phyloP scores from a whole-genome alignment of 1,284 basidiomycete species.

The Irpex rosettiformis region DNA sequence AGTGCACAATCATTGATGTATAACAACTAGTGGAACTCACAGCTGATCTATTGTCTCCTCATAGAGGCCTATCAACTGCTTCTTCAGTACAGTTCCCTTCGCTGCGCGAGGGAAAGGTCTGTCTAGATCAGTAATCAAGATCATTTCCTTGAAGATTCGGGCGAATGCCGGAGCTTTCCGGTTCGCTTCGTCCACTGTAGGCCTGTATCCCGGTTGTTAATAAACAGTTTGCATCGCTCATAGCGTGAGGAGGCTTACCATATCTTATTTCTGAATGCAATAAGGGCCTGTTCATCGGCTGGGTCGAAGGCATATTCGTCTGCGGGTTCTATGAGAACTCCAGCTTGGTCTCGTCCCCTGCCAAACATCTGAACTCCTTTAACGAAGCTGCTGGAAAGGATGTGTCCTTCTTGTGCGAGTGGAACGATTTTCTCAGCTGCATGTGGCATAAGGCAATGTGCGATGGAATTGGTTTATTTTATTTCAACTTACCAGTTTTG shows the following conservation, averaged over 20 bases:
- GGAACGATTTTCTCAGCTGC: conserved; percentile 42
- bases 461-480: too few species aligned
- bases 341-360: conserved; percentile 28
- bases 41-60: conserved; percentile 14
- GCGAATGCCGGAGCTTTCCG: conserved; percentile 13
- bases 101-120: conserved; percentile 16
- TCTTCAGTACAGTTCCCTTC: conserved; percentile 16
- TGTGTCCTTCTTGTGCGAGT: conserved; percentile 26
- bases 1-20: not conserved
- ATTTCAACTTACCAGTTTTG: conserved; percentile 10
- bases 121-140: conserved; percentile 11
- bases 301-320: conserved; percentile 20
- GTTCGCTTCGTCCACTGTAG: conserved; percentile 16
- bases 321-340: conserved; percentile 31
- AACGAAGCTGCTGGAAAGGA: conserved; percentile 26
- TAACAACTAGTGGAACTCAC: conserved; percentile 17
- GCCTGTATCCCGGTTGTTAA: conserved; percentile 7
- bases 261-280: conserved; percentile 22
- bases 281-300: conserved; percentile 13
- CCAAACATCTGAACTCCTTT: conserved; percentile 31
- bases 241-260: conserved; percentile 20
- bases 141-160: conserved; percentile 17
- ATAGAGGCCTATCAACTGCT: conserved; percentile 8
- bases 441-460: not conserved
- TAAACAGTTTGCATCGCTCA: not conserved